phyloP scores from a whole-genome alignment of 345 rosid species.

The Citrus trifoliata region DNA sequence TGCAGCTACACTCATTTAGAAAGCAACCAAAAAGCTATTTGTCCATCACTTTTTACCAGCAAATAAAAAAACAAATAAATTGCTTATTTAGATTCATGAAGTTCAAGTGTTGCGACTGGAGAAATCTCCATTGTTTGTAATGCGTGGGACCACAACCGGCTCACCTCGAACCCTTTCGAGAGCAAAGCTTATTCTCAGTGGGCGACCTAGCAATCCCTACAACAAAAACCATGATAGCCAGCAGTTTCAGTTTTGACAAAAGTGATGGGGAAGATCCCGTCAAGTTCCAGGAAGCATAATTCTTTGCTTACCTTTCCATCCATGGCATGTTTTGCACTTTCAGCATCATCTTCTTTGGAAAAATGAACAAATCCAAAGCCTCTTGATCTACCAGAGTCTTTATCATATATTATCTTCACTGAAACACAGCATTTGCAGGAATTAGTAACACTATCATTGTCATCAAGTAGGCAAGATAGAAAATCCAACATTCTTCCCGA shows the following conservation, averaged over 20 bases:
- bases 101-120: slow-evolving; percentile 7
- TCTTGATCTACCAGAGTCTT: slow-evolving; percentile 77
- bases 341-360: slow-evolving; percentile 50
- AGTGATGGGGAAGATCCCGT: not conserved
- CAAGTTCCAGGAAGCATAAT: slow-evolving; percentile 1
- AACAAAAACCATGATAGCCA: slow-evolving; percentile 5
- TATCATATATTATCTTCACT: slow-evolving; percentile 77
- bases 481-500: not conserved
- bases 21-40: not conserved
- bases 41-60: not conserved
- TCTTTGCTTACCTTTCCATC: slow-evolving; percentile 66
- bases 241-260: not conserved
- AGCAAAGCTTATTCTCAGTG: slow-evolving; percentile 71
- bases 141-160: slow-evolving; percentile 73
- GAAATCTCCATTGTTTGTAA: slow-evolving; percentile 24
- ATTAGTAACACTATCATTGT: not conserved
- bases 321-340: slow-evolving; percentile 80
- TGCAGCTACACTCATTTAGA: not conserved
- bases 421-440: slow-evolving; percentile 13
- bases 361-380: slow-evolving; percentile 90
- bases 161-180: slow-evolving; percentile 78
- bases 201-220: slow-evolving; percentile 83
- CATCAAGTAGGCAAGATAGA: not conserved
- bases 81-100: not conserved
- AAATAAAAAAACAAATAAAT: not conserved